A percentile compares a stretch with the other conserved stretches of the same genome.
phyloP scores from a whole-genome alignment of 306 rosid species.

The Begonia peltatifolia region DNA sequence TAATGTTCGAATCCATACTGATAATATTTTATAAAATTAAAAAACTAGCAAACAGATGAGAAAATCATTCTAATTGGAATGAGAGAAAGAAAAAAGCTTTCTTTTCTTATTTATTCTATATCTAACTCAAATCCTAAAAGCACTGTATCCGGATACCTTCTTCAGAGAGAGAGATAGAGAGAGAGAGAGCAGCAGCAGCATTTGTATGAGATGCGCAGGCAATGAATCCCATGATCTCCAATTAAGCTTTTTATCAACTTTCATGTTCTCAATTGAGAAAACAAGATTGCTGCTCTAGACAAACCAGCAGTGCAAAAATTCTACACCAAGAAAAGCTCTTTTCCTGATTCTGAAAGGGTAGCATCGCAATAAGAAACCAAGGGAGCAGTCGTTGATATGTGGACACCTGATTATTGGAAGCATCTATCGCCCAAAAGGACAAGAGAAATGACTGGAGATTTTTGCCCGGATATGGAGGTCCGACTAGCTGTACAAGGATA shows the following conservation, averaged over 20 bases:
- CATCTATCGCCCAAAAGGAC: conserved; percentile 20
- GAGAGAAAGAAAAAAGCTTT: conserved; percentile 8
- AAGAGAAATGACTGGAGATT: conserved; percentile 16
- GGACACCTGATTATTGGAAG: conserved; percentile 20
- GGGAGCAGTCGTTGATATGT: neutral
- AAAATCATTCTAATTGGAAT: conserved; percentile 9
- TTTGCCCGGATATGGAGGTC: conserved; percentile 7
- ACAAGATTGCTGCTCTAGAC: conserved; percentile 1
- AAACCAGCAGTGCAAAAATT: conserved; percentile 11
- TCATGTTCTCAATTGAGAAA: neutral
- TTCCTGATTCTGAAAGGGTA: conserved; percentile 12
- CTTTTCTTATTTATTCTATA: conserved; percentile 3
- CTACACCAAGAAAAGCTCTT: conserved; percentile 15
- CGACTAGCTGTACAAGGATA: no score
- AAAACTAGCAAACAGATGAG: neutral
- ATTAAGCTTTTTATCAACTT: conserved; percentile 8
- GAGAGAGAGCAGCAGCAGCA: conserved; percentile 5
- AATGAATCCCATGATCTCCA: conserved; percentile 16
- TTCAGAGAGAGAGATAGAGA: neutral
- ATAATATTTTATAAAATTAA: no score
- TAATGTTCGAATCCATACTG: no score
- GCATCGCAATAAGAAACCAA: neutral
- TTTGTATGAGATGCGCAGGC: conserved; percentile 16
- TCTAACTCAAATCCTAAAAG: neutral
- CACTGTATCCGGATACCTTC: no score